These are phyloP conservation scores for Copromyces sp. DNA, from an alignment of 495 filamentous ascomycete genomes.

Conservation along the genomic window DNA sequence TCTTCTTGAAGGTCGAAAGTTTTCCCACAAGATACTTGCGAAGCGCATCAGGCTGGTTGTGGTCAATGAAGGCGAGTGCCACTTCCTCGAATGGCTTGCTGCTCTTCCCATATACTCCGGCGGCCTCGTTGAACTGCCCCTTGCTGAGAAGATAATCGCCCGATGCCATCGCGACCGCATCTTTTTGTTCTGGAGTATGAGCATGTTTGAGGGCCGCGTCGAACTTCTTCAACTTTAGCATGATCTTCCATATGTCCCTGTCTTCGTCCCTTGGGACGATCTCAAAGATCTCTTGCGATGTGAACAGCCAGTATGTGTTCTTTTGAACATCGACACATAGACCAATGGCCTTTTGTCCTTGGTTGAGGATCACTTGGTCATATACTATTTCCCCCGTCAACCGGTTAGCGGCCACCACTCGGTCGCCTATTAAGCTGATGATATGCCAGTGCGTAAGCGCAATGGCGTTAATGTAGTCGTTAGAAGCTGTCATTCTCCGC, in stretches of 20 bases:
- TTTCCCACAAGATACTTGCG: slow-evolving; percentile 85
- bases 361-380: slow-evolving; percentile 76
- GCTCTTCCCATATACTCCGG: slow-evolving; percentile 83
- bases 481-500: slow-evolving; percentile 46
- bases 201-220: slow-evolving; percentile 80
- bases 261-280: slow-evolving; percentile 84
- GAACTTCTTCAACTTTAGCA: slow-evolving; percentile 75
- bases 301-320: slow-evolving; percentile 96
- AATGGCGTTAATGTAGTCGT: slow-evolving; percentile 68
- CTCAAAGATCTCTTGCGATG: slow-evolving; percentile 80
- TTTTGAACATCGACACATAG: slow-evolving; percentile 82
- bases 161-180: slow-evolving; percentile 79
- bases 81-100: slow-evolving; percentile 96
- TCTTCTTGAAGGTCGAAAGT: slow-evolving; percentile 70
- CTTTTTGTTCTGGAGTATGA: slow-evolving; percentile 59
- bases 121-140: slow-evolving; percentile 74
- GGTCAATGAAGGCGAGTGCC: slow-evolving; percentile 80
- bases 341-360: slow-evolving; percentile 64
- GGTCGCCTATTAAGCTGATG: slow-evolving; percentile 69
- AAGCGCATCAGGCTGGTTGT: slow-evolving; percentile 80
- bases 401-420: slow-evolving; percentile 73
- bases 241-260: slow-evolving; percentile 86
- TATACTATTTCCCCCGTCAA: slow-evolving; percentile 76
- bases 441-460: slow-evolving; percentile 89
- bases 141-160: slow-evolving; percentile 78